Evolutionary conservation across 2,329 filamentous ascomycete genomes (phyloP), one percentile per base, ranked within the genome.

Genomic region (Ascochyta koolunga): DNA sequence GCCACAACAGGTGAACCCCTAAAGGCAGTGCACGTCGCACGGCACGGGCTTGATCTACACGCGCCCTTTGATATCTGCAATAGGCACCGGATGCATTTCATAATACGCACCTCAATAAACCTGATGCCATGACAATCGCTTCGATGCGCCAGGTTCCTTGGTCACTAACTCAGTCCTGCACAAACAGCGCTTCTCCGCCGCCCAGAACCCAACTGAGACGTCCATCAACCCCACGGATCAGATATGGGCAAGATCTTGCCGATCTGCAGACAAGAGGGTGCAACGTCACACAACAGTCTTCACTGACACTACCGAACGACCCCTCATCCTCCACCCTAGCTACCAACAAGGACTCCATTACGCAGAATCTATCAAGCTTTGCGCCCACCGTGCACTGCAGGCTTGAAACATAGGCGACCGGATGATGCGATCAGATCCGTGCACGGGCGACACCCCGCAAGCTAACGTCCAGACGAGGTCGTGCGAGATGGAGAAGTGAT

Each of bases 251-350:
- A 38, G 35, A 44, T 46, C 38, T 49, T 44, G 58, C 40, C 55
- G 61, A 66, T 64, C 63, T 55, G 50, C 43, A 49, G 53, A 60
- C 44, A 13, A 44, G 32, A 50, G 38, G 50, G 59, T 67, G 64
- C 49, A 62, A 66, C 62, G 60, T 67, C 59, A 41, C 57, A 66
- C 64, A 44, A 32, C 27, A 27, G 31, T 48, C 38, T 41, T 54
- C 50, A 35, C 42, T 54, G 53, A 58, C 54, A 56, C 54, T 54
- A 50, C 59, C 58, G 61, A 61, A 50, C 58, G 52, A 60, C 43
- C 52, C 48, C 39, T 56, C 44, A 46, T 37, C 27, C 38, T 37
- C 43, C 41, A 44, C 48, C 41, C 40, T 52, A 40, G 46, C 31
- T 55, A 33, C 47, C 25, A 21, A 42, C 25, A 38, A 29, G 27